A percentile compares a stretch with the other conserved stretches of the same genome.
phyloP scores from a whole-genome alignment of 495 filamentous ascomycete species.

The Penicillium arizonense region DNA sequence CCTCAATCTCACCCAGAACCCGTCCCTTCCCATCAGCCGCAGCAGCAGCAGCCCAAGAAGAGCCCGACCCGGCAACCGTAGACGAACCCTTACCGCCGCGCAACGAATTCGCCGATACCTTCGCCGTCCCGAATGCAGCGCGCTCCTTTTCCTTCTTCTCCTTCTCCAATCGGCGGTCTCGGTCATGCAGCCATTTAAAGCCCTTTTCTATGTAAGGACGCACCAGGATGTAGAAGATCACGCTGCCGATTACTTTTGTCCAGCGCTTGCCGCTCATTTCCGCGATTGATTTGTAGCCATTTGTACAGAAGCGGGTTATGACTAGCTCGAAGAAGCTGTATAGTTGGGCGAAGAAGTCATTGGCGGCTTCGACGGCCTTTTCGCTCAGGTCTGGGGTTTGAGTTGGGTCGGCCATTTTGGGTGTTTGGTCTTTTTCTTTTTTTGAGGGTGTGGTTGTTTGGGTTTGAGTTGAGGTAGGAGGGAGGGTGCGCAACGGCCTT shows the following conservation, averaged over 20 bases:
- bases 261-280: slow-evolving; percentile 54
- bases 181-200: slow-evolving; percentile 54
- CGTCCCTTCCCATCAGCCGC: slow-evolving; percentile 38
- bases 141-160: slow-evolving; percentile 45
- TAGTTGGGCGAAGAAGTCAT: slow-evolving; percentile 36
- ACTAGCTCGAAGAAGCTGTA: slow-evolving; percentile 24
- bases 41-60: too few species aligned
- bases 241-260: slow-evolving; percentile 60
- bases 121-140: slow-evolving; percentile 45
- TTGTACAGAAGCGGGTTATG: slow-evolving; percentile 46
- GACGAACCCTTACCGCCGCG: slow-evolving; percentile 38
- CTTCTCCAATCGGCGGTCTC: slow-evolving; percentile 51
- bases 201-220: slow-evolving; percentile 60
- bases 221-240: slow-evolving; percentile 62
- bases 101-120: slow-evolving; percentile 60
- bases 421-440: slow-evolving; percentile 8
- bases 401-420: slow-evolving; percentile 21
- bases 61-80: too few species aligned
- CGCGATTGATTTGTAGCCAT: slow-evolving; percentile 53
- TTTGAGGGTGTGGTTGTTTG: background rate
- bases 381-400: slow-evolving; percentile 23
- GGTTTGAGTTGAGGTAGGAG: background rate
- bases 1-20: slow-evolving; percentile 41
- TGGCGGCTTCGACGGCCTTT: slow-evolving; percentile 27
- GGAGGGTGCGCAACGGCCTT: too few species aligned